Base-by-base conservation (phyloP, 495 filamentous ascomycete species). In the Podospora bellae-mahoneyi region DNA sequence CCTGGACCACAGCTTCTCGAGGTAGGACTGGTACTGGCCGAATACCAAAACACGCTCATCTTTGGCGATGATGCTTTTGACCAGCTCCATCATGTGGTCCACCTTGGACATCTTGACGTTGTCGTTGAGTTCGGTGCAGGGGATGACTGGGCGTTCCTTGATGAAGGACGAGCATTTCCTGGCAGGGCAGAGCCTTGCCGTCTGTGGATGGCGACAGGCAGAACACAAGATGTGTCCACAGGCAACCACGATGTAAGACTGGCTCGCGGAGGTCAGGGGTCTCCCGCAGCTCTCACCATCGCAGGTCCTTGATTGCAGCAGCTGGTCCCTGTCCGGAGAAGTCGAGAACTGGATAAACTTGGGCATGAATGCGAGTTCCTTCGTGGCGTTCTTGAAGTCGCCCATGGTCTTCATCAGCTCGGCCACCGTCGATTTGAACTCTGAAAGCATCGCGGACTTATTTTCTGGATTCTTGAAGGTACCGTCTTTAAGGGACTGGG, bases 181-280 rank as follows among this genome's bases (percentile, higher is more conserved):
- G 66, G 66, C 32, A 7, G 60, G 57, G 66, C 75, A 58, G 23
- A 20, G 65, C 69, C 67, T 54, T 66, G 73, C 26, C 48, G 64
- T 7, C 57, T 60, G 32, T 0, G 53, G 5, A 18, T 64, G 58
- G 15, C 39, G 39, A 68, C 80, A 82, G 0, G 39, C 7, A n/a
- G 62, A 26, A 66, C 80, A 82, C 4, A 73, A 55, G 60, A 74
- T 58, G 58, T 82, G 80, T 0, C 79, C 79, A 64, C 79, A 82
- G 18, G 68, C 48, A 1, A 73, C 70, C 4, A 78, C 65, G 3
- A 80, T 62, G 60, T 68, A 77, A 9, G 73, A 58, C 9, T 60
- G 16, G 0, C 30, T 30, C 18, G 64, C 28, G 3, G 39, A 63
- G 30, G 9, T 4, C 28, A 66, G 60, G 5, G n/a, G 48, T 15